Percentiles rank a stretch among this genome's conserved stretches.
phyloP scores from a whole-genome alignment of 2,329 filamentous ascomycete species.

The Pseudogymnoascus sp. region DNA sequence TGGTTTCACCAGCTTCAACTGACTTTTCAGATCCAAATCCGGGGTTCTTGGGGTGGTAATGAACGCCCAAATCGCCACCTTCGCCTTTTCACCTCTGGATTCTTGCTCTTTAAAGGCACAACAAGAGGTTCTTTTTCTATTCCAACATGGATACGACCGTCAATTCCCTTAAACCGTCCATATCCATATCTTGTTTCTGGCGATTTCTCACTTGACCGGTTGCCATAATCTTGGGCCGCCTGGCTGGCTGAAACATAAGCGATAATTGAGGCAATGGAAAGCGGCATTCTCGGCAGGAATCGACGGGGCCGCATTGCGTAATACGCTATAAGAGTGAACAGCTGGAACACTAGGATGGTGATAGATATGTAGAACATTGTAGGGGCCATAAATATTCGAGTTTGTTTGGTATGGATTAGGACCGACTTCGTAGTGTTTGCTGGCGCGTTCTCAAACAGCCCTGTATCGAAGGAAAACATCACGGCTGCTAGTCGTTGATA shows the following conservation, averaged over 20 bases:
- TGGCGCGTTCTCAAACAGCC: slow-evolving; percentile 33
- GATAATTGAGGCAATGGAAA: slow-evolving; percentile 42
- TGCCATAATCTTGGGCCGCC: slow-evolving; percentile 32
- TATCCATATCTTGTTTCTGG: slow-evolving; percentile 38
- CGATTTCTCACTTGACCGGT: neutral
- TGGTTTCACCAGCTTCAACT: neutral
- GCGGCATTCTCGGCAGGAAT: slow-evolving; percentile 47
- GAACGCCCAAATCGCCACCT: slow-evolving; percentile 3
- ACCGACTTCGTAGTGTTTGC: slow-evolving; percentile 16
- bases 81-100: slow-evolving; percentile 19
- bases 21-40: slow-evolving; percentile 18
- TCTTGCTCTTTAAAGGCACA: slow-evolving; percentile 24
- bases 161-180: slow-evolving; percentile 43
- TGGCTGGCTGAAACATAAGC: slow-evolving; percentile 44
- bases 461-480: slow-evolving; percentile 38
- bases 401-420: slow-evolving; percentile 26
- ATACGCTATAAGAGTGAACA: slow-evolving; percentile 40
- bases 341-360: slow-evolving; percentile 39
- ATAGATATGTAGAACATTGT: slow-evolving; percentile 42
- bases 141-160: slow-evolving; percentile 44
- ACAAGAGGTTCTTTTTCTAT: slow-evolving; percentile 46
- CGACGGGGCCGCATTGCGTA: slow-evolving; percentile 38
- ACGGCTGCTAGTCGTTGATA: slow-evolving; percentile 39
- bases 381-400: slow-evolving; percentile 43
- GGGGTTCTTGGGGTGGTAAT: slow-evolving; percentile 15